A percentile compares a stretch with the other conserved stretches of the same genome.
phyloP scores from a whole-genome alignment of 176 grass and related monocot genomes.

The Ensete ventricosum region DNA sequence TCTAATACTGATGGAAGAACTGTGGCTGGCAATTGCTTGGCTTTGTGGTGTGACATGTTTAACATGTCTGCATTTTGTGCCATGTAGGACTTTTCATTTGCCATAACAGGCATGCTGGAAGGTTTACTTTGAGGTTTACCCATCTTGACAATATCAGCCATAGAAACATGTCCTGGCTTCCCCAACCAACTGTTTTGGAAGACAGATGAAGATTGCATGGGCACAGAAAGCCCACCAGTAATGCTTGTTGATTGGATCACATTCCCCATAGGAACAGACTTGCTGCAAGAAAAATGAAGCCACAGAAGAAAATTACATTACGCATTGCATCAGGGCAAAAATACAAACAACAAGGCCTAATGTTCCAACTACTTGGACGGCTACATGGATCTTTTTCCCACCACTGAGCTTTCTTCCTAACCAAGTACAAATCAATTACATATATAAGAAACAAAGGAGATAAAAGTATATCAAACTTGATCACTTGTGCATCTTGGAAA shows the following conservation, averaged over 20 bases:
- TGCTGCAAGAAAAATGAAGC: slow-evolving; percentile 29
- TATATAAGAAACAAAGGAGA: neutral
- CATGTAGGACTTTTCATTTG: slow-evolving; percentile 46
- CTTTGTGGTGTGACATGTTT: slow-evolving; percentile 20
- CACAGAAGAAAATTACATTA: neutral
- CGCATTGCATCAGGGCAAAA: slow-evolving; percentile 3
- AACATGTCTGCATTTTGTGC: slow-evolving; percentile 62
- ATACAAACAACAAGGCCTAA: neutral
- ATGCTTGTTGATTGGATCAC: slow-evolving; percentile 20
- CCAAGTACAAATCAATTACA: neutral
- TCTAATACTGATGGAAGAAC: slow-evolving; percentile 34
- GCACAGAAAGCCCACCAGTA: slow-evolving; percentile 38
- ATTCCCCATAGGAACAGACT: slow-evolving; percentile 35
- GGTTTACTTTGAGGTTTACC: slow-evolving; percentile 54
- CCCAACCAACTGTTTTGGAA: slow-evolving; percentile 77
- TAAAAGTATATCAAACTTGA: neutral
- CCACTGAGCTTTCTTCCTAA: neutral
- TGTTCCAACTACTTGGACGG: neutral
- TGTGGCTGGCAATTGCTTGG: slow-evolving; percentile 34
- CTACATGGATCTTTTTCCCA: neutral
- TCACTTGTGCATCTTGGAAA: neutral
- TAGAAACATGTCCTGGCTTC: slow-evolving; percentile 61
- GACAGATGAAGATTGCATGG: slow-evolving; percentile 47
- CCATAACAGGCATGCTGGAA: slow-evolving; percentile 26
- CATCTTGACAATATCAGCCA: slow-evolving; percentile 97